Percentiles rank a stretch among this genome's conserved stretches.
phyloP scores from a whole-genome alignment of 495 filamentous ascomycete genomes.

The Aspergillus bertholletiae region DNA sequence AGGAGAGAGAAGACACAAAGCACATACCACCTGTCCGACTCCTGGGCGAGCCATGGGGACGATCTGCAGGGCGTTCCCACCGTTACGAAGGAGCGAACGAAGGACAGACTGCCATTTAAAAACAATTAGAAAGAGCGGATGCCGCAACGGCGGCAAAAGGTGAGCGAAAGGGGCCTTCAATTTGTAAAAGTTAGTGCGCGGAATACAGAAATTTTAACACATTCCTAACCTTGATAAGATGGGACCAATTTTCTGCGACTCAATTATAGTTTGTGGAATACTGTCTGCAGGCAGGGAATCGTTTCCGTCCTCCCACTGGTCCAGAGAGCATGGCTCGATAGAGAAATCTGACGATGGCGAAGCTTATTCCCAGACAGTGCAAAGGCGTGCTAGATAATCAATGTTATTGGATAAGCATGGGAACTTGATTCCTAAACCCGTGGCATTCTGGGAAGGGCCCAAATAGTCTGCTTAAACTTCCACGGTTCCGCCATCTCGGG shows the following conservation, averaged over 20 bases:
- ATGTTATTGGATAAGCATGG: not conserved
- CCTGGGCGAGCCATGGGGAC: constrained; percentile 14
- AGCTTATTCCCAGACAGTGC: not conserved
- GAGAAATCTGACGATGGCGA: not conserved
- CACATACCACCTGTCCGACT: constrained; percentile 18
- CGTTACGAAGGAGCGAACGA: not conserved
- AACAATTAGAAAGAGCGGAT: not conserved
- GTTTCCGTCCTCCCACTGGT: not conserved
- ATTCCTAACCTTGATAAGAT: not conserved
- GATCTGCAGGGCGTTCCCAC: not conserved
- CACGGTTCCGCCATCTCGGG: not conserved
- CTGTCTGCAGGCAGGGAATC: not conserved
- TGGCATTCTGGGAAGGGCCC: not conserved
- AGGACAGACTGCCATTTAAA: not conserved
- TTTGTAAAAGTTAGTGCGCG: not conserved
- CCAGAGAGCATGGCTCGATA: not conserved
- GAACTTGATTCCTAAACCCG: not conserved
- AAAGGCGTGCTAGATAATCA: not conserved
- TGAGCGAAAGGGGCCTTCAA: not conserved
- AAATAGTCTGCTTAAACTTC: not conserved
- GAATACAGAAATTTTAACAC: not conserved
- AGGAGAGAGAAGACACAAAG: not conserved
- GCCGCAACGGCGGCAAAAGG: not conserved
- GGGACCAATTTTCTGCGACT: not conserved
- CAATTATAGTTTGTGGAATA: not conserved